Base-by-base conservation (phyloP, 306 rosid species). In the Fagus crenata region DNA sequence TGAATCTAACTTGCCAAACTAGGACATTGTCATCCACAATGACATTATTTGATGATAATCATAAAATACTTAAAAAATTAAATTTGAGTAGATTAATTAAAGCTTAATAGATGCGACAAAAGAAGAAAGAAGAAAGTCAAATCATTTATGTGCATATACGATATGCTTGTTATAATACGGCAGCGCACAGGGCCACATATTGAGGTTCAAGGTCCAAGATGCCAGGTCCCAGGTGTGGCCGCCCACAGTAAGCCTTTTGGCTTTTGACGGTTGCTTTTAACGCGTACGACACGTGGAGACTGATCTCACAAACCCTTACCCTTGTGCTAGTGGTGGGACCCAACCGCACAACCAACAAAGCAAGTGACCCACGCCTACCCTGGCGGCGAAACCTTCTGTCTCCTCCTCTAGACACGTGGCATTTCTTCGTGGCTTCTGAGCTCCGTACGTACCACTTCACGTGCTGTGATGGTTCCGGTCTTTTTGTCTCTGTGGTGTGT, bases 371-470 rank as follows among this genome's bases (percentile, higher is more conserved):
- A 33, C 7, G 17, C 85, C 78, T 58, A 58, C 74, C 63, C 69
- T 64, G 83, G 81, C 90, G 86, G 81, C 84, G 46, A 65, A 56
- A 67, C 83, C 78, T 75, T 71, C 59, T 60, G 67, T 61, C 65
- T 7, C 12, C 17, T 7, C 31, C 5, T 32, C 28, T 12, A 7
- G 37, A 59, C 56, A 51, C 72, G 72, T 18, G 74, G 46, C 58
- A 8, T 8, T 46, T 35, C 35, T 7, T 77, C 28, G 43, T 37
- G 73, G 35, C 31, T 54, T 63, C 81, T 9, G 18, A 17, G 64
- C 65, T 36, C 85, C 85, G 78, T 81, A 65, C 82, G 71, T 4
- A 28, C 43, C 58, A 36, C 11, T 36, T 71, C 67, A 76, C 80
- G 43, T 77, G 84, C 53, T 13, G 12, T 9, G 56, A 41, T 59